These are phyloP conservation scores for Pinus albicaulis DNA, from an alignment of 75 land plant genomes.

Conservation along the genomic window DNA sequence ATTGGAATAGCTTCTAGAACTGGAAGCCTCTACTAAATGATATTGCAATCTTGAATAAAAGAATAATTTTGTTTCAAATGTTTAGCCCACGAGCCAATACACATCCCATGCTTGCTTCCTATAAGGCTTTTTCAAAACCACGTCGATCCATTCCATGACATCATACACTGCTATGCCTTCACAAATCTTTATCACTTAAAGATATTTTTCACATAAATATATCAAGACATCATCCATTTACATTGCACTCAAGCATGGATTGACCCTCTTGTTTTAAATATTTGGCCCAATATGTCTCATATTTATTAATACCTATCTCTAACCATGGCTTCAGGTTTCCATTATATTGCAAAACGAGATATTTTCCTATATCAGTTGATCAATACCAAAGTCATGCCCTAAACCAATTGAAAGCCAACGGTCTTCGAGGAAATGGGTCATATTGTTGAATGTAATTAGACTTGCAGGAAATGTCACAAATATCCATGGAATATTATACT, in stretches of 20 bases:
- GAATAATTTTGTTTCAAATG: constrained; percentile 3
- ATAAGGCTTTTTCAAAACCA: constrained; percentile 3
- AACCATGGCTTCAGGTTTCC: constrained; percentile 90
- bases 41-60: constrained; percentile 11
- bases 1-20: constrained; percentile 6
- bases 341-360: constrained; percentile 71
- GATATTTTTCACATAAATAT: neutral
- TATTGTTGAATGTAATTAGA: too few species aligned
- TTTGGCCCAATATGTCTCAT: constrained; percentile 52
- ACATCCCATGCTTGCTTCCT: constrained; percentile 8
- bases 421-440: too few species aligned
- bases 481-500: too few species aligned
- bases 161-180: neutral
- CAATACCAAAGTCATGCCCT: constrained; percentile 47
- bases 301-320: constrained; percentile 60
- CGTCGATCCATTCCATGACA: neutral
- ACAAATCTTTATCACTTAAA: neutral
- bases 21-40: constrained; percentile 8
- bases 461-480: too few species aligned
- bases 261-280: constrained; percentile 49
- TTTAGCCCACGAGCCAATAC: neutral
- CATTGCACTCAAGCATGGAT: constrained; percentile 65
- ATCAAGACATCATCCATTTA: constrained; percentile 20
- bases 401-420: neutral
- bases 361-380: constrained; percentile 18